Conservation (phyloP, 306 rosid genomes). For the Vigna angularis region DNA sequence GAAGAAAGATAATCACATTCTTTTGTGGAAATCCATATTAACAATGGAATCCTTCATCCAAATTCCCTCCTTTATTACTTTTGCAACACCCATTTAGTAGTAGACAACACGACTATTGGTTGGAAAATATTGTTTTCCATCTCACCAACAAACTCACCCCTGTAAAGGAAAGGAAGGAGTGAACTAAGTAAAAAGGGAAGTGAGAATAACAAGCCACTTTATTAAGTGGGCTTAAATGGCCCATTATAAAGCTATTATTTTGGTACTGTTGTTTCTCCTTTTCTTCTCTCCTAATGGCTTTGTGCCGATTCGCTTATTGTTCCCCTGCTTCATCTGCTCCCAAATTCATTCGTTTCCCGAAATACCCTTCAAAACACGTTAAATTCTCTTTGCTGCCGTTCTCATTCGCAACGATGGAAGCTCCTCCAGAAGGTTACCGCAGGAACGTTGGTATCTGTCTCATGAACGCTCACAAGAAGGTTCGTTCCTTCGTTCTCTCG, state of each 20-base stretch:
- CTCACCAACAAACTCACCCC: too few relatives aligned
- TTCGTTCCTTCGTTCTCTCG: neutral
- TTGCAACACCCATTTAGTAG: too few relatives aligned
- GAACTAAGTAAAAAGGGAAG: neutral
- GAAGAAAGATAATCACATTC: too few relatives aligned
- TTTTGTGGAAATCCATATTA: too few relatives aligned
- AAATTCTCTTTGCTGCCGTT: slow-evolving; percentile 42
- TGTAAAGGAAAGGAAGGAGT: too few relatives aligned
- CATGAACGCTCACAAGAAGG: slow-evolving; percentile 72
- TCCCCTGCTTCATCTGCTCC: slow-evolving; percentile 2
- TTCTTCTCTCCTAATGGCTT: slow-evolving; percentile 43
- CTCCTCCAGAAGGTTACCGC: slow-evolving; percentile 84
- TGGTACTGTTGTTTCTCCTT: neutral
- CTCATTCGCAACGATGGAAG: slow-evolving; percentile 69
- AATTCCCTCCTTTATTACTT: too few relatives aligned
- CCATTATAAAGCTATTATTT: slow-evolving; percentile 8
- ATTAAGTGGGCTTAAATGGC: slow-evolving; percentile 6
- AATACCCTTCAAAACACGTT: slow-evolving; percentile 39
- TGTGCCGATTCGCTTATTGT: slow-evolving; percentile 49
- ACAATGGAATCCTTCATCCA: too few relatives aligned
- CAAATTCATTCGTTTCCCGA: slow-evolving; percentile 34
- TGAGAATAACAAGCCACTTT: neutral
- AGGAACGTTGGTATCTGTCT: slow-evolving; percentile 85
- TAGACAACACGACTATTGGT: too few relatives aligned
- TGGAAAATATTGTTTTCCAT: too few relatives aligned